A percentile compares a stretch with the other conserved stretches of the same genome.
phyloP scores from a whole-genome alignment of 805 yeast species.

The Candida michaelii region DNA sequence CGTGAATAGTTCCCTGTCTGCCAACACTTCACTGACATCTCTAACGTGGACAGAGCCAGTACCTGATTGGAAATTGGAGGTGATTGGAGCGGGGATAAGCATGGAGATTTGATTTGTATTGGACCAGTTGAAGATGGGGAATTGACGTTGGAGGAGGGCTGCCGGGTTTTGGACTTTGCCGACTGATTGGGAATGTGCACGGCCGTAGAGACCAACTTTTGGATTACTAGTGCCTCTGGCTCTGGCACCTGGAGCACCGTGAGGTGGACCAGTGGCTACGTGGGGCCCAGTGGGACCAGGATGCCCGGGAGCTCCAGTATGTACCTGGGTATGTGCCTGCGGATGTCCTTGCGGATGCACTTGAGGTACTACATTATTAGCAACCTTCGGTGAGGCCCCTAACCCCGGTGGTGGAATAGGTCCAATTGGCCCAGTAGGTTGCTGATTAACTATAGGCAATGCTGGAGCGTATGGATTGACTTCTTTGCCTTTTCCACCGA shows the following conservation, averaged over 20 bases:
- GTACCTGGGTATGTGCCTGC: no score
- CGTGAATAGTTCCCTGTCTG: conserved; percentile 24
- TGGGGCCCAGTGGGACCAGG: neutral
- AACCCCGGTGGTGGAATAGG: conserved; percentile 9
- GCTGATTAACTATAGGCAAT: conserved; percentile 9
- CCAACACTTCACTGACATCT: conserved; percentile 18
- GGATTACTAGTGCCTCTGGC: conserved; percentile 18
- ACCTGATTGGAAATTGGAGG: conserved; percentile 19
- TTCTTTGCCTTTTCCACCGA: conserved; percentile 41
- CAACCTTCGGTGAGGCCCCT: neutral
- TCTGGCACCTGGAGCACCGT: conserved; percentile 2
- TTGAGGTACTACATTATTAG: no score
- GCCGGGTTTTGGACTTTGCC: conserved; percentile 48
- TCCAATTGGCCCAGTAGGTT: conserved; percentile 1
- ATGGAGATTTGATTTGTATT: conserved; percentile 27
- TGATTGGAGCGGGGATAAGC: conserved; percentile 24
- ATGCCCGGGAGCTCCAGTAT: neutral
- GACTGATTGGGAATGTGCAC: conserved; percentile 28
- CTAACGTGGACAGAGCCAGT: conserved; percentile 36
- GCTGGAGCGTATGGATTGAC: conserved; percentile 42
- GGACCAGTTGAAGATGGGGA: conserved; percentile 73
- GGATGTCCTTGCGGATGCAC: neutral
- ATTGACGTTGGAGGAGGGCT: conserved; percentile 58
- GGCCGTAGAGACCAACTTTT: conserved; percentile 17
- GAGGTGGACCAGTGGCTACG: neutral